Conservation (phyloP, 805 yeast genomes). For the fission yeast (Schizosaccharomyces pombe) region DNA sequence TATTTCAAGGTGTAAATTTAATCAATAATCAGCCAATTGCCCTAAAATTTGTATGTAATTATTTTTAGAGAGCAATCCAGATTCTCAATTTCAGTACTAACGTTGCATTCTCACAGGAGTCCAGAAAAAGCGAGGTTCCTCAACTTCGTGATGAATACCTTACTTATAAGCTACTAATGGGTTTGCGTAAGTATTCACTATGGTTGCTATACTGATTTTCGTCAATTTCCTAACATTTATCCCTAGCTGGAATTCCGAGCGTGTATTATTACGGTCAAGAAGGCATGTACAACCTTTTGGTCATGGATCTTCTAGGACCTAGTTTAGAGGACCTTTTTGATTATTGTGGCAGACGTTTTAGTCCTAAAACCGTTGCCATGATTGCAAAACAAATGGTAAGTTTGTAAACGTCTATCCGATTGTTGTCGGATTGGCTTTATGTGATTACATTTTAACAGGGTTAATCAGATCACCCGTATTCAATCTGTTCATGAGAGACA, state of each 20-base stretch:
- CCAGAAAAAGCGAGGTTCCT: constrained; percentile 90
- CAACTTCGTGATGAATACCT: constrained; percentile 91
- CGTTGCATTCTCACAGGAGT: constrained; percentile 23
- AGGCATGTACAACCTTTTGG: constrained; percentile 84
- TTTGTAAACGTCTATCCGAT: background rate
- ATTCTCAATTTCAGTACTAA: background rate
- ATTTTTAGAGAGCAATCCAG: background rate
- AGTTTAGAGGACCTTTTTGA: constrained; percentile 88
- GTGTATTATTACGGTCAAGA: constrained; percentile 98
- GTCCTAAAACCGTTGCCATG: constrained; percentile 73
- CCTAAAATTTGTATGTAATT: constrained; percentile 44
- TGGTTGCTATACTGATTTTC: background rate
- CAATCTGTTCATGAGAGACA: constrained; percentile 73
- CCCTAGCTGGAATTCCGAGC: constrained; percentile 53
- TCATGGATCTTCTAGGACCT: constrained; percentile 87
- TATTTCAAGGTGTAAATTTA: constrained; percentile 84
- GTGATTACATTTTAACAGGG: too few species aligned
- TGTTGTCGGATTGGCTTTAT: too few species aligned
- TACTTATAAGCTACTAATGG: constrained; percentile 70
- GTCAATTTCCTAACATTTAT: background rate
- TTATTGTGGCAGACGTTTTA: constrained; percentile 88
- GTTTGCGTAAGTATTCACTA: constrained; percentile 20
- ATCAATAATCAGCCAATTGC: constrained; percentile 86
- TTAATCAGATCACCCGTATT: constrained; percentile 30
- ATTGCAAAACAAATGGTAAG: constrained; percentile 82